These are phyloP conservation scores for Carex arenaria DNA, from an alignment of 202 grass and related monocot species.

Conservation along the genomic window DNA sequence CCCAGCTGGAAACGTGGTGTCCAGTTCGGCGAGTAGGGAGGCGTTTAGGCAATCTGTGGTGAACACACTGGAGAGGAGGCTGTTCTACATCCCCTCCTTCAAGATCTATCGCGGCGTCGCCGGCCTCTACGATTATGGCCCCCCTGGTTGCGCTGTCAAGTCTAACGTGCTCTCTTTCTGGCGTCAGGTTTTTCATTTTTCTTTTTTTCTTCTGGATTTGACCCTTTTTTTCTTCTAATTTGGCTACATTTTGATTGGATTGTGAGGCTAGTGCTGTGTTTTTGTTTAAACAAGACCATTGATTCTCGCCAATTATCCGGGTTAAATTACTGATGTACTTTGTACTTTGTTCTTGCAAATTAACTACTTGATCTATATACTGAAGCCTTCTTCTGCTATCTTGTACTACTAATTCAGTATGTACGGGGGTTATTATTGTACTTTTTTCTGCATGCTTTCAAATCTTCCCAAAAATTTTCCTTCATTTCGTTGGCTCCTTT, in stretches of 20 bases:
- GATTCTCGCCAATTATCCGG: not conserved
- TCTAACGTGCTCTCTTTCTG: conserved; percentile 90
- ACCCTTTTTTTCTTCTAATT: not conserved
- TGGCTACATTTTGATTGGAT: not conserved
- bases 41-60: conserved; percentile 66
- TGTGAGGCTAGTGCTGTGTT: not conserved
- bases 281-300: not conserved
- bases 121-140: conserved; percentile 85
- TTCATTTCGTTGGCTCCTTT: not conserved
- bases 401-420: not conserved
- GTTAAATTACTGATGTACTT: not conserved
- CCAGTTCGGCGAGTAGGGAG: conserved; percentile 41
- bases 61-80: conserved; percentile 85
- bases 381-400: not conserved
- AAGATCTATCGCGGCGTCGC: conserved; percentile 98
- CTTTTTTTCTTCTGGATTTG: not conserved
- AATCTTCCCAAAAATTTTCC: not conserved
- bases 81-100: conserved; percentile 91
- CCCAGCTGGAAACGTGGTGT: not conserved
- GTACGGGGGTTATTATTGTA: not conserved
- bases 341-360: not conserved
- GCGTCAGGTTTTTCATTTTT: conserved; percentile 55
- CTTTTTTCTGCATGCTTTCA: not conserved
- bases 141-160: conserved; percentile 81
- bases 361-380: not conserved